These are phyloP conservation scores for Phoma sp. DNA, from an alignment of 2,329 filamentous ascomycete species.

Conservation along the genomic window DNA sequence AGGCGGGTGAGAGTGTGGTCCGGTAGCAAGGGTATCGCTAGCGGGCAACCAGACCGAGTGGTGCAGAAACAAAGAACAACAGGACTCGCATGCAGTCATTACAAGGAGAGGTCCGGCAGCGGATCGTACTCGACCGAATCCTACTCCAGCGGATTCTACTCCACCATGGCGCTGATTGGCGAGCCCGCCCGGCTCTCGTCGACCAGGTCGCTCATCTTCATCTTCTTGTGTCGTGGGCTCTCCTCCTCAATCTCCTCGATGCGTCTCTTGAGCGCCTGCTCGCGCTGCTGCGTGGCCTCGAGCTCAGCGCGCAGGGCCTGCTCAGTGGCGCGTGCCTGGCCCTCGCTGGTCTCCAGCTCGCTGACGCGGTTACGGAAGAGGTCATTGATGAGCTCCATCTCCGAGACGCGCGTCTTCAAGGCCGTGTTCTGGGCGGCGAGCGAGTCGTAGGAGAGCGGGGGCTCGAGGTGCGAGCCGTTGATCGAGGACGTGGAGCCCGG, in stretches of 20 bases:
- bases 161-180: constrained; percentile 41
- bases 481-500: constrained; percentile 64
- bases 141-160: constrained; percentile 22
- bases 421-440: constrained; percentile 80
- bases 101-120: background rate
- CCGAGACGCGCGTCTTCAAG: constrained; percentile 92
- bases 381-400: constrained; percentile 90
- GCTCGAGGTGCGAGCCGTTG: constrained; percentile 69
- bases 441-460: constrained; percentile 79
- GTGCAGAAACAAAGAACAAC: constrained; percentile 19
- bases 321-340: constrained; percentile 64
- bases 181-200: constrained; percentile 51
- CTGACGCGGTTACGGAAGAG: constrained; percentile 71
- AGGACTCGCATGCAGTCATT: constrained; percentile 22
- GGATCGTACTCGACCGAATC: constrained; percentile 30
- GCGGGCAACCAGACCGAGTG: constrained; percentile 7
- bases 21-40: constrained; percentile 13
- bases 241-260: constrained; percentile 67
- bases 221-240: constrained; percentile 62
- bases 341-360: constrained; percentile 78
- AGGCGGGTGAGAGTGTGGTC: background rate
- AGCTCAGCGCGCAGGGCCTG: constrained; percentile 65
- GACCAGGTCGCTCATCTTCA: constrained; percentile 62
- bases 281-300: constrained; percentile 77
- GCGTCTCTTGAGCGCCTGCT: constrained; percentile 81